Evolutionary conservation across 768 basidiomycete species (phyloP), one percentile per base, ranked within the genome.

Genomic region (Leucosporidium creatinivorum): DNA sequence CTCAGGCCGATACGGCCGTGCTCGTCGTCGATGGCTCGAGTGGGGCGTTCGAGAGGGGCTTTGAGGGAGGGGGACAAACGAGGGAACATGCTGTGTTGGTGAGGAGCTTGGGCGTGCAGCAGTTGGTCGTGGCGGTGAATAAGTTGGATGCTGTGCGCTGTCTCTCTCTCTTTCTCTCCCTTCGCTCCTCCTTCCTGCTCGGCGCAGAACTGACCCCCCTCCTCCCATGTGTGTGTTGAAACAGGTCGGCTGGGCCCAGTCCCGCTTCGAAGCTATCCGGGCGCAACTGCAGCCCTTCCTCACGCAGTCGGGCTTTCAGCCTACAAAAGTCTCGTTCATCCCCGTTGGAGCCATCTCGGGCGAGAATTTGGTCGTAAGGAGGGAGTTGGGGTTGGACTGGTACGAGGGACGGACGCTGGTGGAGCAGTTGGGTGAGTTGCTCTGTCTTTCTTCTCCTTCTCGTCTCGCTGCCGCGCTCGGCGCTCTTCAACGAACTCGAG

Each of bases 31-130:
- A 96, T 77, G 87, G 93, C 2, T 82, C 87, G 8, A 85, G 82
- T 1, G 94, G 94, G 25, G 93, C 93, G 76, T 99, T 99, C 72
- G 96, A 99, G 78, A 87, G 91, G 28, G 94, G 94, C 4, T 99
- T 98, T 75, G 88, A 90, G 47, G 83, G 88, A 23, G 92, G 92
- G 52, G 94, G 94, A 1, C 94, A 99, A 80, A 99, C 93, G 39
- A 83, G 93, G 64, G 94, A 99, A 77, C 94, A 99, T 78, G 81
- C 97, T 4, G 79, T 96, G 50, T 85, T 99, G 26, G 91, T 93
- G 36, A 81, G 94, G 61, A 93, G 91, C 78, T 81, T 99, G 15
- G 94, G 94, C 26, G 92, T 97, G 28, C 84, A 86, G 31, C 91
- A 96, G 75, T 84, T 97, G 25, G 83, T 98, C 26, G 87, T 94